Evolutionary conservation across 169 alveolate genomes (phyloP).

Genomic region (Hammondia hammondi): DNA sequence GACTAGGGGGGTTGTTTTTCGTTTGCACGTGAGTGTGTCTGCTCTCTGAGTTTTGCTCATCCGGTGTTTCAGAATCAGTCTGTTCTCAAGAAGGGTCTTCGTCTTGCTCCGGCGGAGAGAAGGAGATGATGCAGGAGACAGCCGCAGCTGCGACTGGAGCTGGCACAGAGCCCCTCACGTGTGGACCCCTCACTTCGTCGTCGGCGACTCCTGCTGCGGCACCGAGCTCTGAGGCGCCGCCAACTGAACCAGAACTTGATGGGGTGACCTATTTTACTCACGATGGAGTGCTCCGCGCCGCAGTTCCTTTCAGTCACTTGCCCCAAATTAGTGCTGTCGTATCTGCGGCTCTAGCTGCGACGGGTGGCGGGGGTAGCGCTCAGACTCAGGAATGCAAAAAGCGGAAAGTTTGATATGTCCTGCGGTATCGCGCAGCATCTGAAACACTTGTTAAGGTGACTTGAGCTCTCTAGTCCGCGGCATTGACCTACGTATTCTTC

Average conservation of each 20-base stretch:
- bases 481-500: neutral
- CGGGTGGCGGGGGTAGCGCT: neutral
- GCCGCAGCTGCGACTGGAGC: neutral
- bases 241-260: neutral
- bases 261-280: neutral
- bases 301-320: neutral
- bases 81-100: too few species aligned
- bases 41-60: too few species aligned
- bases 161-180: too few species aligned
- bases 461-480: neutral
- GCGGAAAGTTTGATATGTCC: neutral
- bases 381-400: neutral
- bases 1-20: too few species aligned
- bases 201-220: neutral
- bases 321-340: neutral
- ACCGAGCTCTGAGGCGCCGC: neutral
- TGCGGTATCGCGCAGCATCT: neutral
- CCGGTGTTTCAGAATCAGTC: too few species aligned
- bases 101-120: neutral
- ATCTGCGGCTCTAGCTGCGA: neutral
- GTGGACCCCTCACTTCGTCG: neutral
- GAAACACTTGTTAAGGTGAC: neutral
- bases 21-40: too few species aligned
- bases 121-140: neutral
- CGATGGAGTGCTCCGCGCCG: conserved; percentile 8